Percentiles rank a stretch among this genome's conserved stretches.
Conservation (phyloP, 768 basidiomycete genomes). For the Mycena maculata region DNA sequence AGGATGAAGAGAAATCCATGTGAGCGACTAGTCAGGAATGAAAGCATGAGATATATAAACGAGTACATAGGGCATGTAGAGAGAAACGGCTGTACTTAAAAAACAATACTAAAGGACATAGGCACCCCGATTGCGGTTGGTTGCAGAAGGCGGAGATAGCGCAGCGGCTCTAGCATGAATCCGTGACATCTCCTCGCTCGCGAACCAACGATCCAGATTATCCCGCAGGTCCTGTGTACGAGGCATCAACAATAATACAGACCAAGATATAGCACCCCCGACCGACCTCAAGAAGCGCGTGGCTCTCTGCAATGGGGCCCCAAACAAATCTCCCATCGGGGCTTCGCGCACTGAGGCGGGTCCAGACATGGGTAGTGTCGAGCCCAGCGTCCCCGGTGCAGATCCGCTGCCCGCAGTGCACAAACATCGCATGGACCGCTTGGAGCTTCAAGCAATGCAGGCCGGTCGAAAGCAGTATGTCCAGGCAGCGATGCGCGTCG, state of each 20-base stretch:
- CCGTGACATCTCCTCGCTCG: background rate
- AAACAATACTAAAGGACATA: too few species aligned
- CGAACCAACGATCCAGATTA: background rate
- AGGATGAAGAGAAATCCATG: too few species aligned
- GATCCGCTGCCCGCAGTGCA: background rate
- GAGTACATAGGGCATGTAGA: too few species aligned
- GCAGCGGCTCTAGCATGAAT: background rate
- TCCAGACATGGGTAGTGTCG: background rate
- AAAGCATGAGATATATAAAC: too few species aligned
- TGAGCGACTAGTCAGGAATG: too few species aligned
- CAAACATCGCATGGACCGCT: background rate
- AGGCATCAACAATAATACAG: background rate
- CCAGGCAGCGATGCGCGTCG: background rate
- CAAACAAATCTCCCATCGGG: background rate
- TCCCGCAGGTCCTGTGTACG: background rate
- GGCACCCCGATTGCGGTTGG: background rate
- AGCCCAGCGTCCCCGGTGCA: background rate
- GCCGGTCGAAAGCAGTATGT: background rate
- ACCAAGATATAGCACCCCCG: background rate
- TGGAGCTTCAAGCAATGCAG: background rate
- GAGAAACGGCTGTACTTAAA: too few species aligned
- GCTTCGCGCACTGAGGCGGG: background rate
- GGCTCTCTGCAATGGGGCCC: background rate
- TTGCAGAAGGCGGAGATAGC: background rate
- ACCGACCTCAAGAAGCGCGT: background rate